Evolutionary conservation across 1,284 basidiomycete genomes (phyloP).

Genomic region (Ceratobasidium sp.): DNA sequence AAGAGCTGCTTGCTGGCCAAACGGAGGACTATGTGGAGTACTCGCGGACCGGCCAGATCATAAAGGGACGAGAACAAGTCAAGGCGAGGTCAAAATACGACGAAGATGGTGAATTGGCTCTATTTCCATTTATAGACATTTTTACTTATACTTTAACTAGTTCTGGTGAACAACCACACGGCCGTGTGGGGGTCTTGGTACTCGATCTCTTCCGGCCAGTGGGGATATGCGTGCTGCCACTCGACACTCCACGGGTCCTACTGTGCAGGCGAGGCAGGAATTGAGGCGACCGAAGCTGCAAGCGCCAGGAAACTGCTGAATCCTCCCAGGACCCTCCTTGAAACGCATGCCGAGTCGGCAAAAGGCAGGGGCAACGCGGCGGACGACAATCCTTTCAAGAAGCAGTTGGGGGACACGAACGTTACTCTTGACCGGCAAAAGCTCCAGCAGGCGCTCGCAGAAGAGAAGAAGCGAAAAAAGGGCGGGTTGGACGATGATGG

Average conservation of each 20-base stretch:
- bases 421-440: slow-evolving; percentile 77
- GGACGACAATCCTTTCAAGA: slow-evolving; percentile 56
- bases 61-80: slow-evolving; percentile 91
- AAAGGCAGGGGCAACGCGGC: slow-evolving; percentile 53
- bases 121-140: slow-evolving; percentile 45
- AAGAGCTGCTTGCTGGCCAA: slow-evolving; percentile 92
- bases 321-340: slow-evolving; percentile 49
- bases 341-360: slow-evolving; percentile 38
- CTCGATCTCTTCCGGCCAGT: slow-evolving; percentile 74
- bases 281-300: slow-evolving; percentile 79
- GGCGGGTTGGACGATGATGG: slow-evolving; percentile 57
- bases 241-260: slow-evolving; percentile 89
- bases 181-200: slow-evolving; percentile 98
- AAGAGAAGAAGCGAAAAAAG: slow-evolving; percentile 79
- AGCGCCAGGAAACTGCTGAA: slow-evolving; percentile 75
- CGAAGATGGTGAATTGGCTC: slow-evolving; percentile 81
- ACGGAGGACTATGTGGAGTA: slow-evolving; percentile 99
- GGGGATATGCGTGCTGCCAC: slow-evolving; percentile 98
- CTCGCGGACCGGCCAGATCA: slow-evolving; percentile 88
- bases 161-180: slow-evolving; percentile 94
- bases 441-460: slow-evolving; percentile 76
- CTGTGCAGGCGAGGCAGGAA: slow-evolving; percentile 92
- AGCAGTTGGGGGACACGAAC: slow-evolving; percentile 80
- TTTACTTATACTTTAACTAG: slow-evolving; percentile 59
- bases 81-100: slow-evolving; percentile 92